These are phyloP conservation scores for Alternaria ethzedia DNA, from an alignment of 2,329 filamentous ascomycete species.

Conservation along the genomic window DNA sequence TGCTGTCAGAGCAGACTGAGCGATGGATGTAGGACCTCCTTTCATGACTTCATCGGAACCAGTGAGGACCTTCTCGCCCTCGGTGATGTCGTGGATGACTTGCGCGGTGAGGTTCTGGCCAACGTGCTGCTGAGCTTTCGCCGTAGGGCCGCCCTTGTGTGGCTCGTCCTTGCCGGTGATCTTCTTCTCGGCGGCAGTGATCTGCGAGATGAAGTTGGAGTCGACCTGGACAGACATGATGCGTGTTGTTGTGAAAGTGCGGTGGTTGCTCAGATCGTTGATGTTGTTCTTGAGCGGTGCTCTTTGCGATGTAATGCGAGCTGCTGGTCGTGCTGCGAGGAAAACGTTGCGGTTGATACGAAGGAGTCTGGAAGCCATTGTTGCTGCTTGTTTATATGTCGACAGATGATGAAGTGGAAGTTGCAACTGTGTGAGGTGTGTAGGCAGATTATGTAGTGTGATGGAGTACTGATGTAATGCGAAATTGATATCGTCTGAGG, in stretches of 20 bases:
- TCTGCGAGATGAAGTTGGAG: constrained; percentile 51
- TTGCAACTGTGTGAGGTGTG: neutral
- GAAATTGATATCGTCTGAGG: neutral
- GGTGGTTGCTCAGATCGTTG: constrained; percentile 16
- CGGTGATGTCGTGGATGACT: constrained; percentile 51
- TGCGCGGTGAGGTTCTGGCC: constrained; percentile 40
- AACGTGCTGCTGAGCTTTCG: constrained; percentile 50
- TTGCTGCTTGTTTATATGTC: neutral
- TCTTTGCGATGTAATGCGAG: neutral
- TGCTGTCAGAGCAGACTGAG: constrained; percentile 35
- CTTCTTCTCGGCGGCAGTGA: constrained; percentile 49
- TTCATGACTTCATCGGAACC: constrained; percentile 42
- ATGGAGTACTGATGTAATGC: constrained; percentile 12
- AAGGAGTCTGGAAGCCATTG: constrained; percentile 11
- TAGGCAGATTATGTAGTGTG: neutral
- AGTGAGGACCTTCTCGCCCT: constrained; percentile 51
- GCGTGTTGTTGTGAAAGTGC: constrained; percentile 17
- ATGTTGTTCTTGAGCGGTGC: neutral
- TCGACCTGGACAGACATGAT: constrained; percentile 29
- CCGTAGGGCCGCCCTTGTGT: constrained; percentile 49
- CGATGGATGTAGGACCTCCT: constrained; percentile 49
- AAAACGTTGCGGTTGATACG: constrained; percentile 7
- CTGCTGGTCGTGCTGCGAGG: constrained; percentile 1
- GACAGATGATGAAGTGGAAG: neutral
- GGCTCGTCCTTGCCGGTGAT: constrained; percentile 49